These are phyloP conservation scores for Cutaneotrichosporon daszewskae DNA, from an alignment of 1,284 basidiomycete genomes.

Conservation along the genomic window DNA sequence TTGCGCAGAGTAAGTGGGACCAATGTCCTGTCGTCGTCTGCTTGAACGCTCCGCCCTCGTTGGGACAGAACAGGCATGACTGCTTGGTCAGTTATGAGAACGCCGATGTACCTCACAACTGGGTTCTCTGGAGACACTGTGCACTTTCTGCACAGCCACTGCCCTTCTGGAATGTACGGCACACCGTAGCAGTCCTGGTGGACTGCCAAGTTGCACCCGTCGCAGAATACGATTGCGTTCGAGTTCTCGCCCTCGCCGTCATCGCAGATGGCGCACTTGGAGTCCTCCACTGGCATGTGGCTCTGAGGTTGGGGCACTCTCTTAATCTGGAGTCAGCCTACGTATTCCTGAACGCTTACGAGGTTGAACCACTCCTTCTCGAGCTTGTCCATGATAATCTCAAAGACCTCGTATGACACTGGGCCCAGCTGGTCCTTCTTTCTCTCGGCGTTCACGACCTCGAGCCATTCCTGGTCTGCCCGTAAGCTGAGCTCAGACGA, in stretches of 20 bases:
- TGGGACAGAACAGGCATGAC: constrained; percentile 91
- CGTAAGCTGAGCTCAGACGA: background rate
- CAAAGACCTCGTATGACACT: constrained; percentile 81
- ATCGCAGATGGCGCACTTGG: constrained; percentile 93
- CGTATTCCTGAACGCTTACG: constrained; percentile 51
- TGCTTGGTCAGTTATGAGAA: constrained; percentile 44
- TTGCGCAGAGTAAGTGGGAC: constrained; percentile 94
- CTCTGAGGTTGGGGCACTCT: constrained; percentile 79
- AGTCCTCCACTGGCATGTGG: constrained; percentile 77
- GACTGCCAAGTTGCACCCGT: constrained; percentile 97
- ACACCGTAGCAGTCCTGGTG: constrained; percentile 99
- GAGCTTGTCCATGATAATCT: constrained; percentile 92
- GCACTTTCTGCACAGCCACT: constrained; percentile 98
- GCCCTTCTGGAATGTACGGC: constrained; percentile 98
- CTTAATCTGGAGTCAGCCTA: constrained; percentile 61
- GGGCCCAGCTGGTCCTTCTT: constrained; percentile 68
- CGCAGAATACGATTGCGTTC: constrained; percentile 99
- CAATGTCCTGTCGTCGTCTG: constrained; percentile 90
- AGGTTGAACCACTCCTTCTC: constrained; percentile 99
- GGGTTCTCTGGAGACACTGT: constrained; percentile 95
- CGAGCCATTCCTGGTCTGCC: constrained; percentile 93
- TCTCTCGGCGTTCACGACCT: constrained; percentile 74
- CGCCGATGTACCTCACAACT: constrained; percentile 60
- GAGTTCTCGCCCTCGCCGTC: constrained; percentile 98
- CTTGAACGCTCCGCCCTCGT: constrained; percentile 97